A percentile compares a stretch with the other conserved stretches of the same genome.
phyloP scores from a whole-genome alignment of 1,284 basidiomycete species.

The Trichosporon faecale region DNA sequence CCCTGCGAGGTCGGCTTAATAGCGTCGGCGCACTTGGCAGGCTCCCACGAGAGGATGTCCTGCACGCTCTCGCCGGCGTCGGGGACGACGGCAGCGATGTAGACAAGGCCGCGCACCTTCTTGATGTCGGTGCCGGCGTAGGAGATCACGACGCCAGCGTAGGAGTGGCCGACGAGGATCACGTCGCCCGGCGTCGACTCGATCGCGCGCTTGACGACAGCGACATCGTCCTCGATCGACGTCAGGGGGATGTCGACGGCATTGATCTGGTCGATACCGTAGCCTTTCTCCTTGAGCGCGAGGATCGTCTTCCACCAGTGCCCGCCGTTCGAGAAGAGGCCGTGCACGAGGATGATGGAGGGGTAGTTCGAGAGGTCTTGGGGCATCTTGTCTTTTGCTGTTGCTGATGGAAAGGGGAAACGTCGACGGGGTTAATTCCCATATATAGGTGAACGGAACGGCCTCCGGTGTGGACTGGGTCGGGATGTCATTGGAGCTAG shows the following conservation, averaged over 20 bases:
- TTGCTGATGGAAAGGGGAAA: neutral
- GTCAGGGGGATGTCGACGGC: slow-evolving; percentile 14
- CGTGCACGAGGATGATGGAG: slow-evolving; percentile 14
- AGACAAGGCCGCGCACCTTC: slow-evolving; percentile 15
- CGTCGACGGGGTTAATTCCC: neutral
- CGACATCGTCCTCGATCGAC: slow-evolving; percentile 6
- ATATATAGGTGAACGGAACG: neutral
- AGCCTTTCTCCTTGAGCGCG: slow-evolving; percentile 10
- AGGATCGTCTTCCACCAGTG: slow-evolving; percentile 9
- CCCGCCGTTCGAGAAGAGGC: slow-evolving; percentile 10
- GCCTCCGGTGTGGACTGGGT: neutral
- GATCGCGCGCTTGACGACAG: slow-evolving; percentile 9
- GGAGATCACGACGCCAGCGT: slow-evolving; percentile 14
- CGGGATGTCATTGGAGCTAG: neutral
- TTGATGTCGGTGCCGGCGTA: slow-evolving; percentile 11
- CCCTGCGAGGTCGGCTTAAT: slow-evolving; percentile 1
- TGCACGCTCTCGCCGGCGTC: slow-evolving; percentile 12
- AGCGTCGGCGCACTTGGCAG: slow-evolving; percentile 40
- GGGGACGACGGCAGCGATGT: slow-evolving; percentile 14
- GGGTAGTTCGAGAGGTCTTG: slow-evolving; percentile 4
- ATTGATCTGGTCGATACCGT: slow-evolving; percentile 6
- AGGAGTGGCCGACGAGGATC: slow-evolving; percentile 14
- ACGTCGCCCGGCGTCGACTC: slow-evolving; percentile 5
- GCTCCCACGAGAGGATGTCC: slow-evolving; percentile 3
- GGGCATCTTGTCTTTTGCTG: neutral